phyloP scores from a whole-genome alignment of 257 asterid species.

The Paraleonurus japonicus region DNA sequence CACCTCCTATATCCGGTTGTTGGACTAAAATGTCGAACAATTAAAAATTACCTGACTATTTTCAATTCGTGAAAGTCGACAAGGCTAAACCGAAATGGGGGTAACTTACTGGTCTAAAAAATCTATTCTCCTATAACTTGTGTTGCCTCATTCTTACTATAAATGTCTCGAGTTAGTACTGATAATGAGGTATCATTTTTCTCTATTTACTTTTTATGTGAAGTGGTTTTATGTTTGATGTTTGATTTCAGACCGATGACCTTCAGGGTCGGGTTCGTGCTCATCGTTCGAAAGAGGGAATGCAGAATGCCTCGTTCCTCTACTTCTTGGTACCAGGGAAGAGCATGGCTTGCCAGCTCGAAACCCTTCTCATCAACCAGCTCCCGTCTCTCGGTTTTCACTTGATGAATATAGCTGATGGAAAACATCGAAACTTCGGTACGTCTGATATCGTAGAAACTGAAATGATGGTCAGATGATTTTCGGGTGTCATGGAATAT shows the following conservation, averaged over 20 bases:
- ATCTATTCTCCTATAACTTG: too few relatives aligned
- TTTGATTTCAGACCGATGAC: constrained; percentile 67
- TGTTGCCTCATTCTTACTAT: background rate
- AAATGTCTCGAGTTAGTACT: background rate
- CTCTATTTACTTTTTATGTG: background rate
- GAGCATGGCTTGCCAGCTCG: constrained; percentile 89
- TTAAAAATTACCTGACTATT: too few relatives aligned
- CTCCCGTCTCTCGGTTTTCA: constrained; percentile 70
- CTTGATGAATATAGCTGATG: constrained; percentile 72
- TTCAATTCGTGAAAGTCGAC: too few relatives aligned
- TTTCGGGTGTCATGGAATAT: background rate
- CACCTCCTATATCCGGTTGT: too few relatives aligned
- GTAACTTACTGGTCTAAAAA: too few relatives aligned
- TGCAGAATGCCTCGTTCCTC: constrained; percentile 64
- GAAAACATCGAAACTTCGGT: constrained; percentile 87
- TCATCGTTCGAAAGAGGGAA: constrained; percentile 77
- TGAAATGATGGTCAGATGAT: constrained; percentile 43
- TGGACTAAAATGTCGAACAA: too few relatives aligned
- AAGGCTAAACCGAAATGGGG: too few relatives aligned
- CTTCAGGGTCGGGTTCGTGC: constrained; percentile 78
- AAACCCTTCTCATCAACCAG: constrained; percentile 90
- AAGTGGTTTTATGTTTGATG: background rate
- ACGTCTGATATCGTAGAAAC: constrained; percentile 46
- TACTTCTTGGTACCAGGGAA: constrained; percentile 79
- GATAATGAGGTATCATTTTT: background rate